Evolutionary conservation across 1,284 basidiomycete species (phyloP).

Genomic region (Thelephora terrestris): DNA sequence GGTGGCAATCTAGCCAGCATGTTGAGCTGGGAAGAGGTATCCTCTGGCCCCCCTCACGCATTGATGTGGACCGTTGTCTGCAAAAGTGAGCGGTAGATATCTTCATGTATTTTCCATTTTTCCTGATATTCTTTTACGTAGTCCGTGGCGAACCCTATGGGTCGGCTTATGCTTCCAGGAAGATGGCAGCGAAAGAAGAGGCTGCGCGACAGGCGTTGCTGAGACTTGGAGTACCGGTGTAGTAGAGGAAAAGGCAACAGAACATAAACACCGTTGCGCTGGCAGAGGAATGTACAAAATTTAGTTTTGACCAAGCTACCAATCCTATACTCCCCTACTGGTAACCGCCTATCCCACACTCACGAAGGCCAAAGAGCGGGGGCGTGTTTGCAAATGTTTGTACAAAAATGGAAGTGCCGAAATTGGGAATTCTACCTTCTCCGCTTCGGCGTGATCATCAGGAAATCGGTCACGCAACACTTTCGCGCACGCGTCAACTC

Average conservation of each 20-base stretch:
- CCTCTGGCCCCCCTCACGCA: constrained; percentile 30
- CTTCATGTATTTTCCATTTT: background rate
- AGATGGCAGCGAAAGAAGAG: constrained; percentile 39
- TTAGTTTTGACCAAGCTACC: too few species aligned
- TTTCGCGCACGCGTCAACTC: too few species aligned
- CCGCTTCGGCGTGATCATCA: too few species aligned
- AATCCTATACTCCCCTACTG: too few species aligned
- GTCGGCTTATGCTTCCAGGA: constrained; percentile 29
- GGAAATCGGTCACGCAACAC: too few species aligned
- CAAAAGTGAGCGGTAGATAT: constrained; percentile 33
- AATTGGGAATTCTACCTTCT: too few species aligned
- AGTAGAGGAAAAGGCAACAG: constrained; percentile 4
- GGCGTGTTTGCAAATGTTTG: too few species aligned
- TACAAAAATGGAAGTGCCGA: too few species aligned
- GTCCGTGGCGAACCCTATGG: constrained; percentile 40
- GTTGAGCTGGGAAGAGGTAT: constrained; percentile 31
- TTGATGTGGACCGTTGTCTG: constrained; percentile 41
- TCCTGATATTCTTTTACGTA: constrained; percentile 16
- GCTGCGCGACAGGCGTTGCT: constrained; percentile 38
- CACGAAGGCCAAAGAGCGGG: too few species aligned
- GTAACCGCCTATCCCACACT: too few species aligned
- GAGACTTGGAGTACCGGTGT: constrained; percentile 13
- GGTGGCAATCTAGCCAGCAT: constrained; percentile 9
- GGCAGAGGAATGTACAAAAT: too few species aligned
- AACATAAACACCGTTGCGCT: too few species aligned